Evolutionary conservation across 2,329 filamentous ascomycete species (phyloP), one percentile per base, ranked within the genome.

Genomic region (Fusarium sp.): DNA sequence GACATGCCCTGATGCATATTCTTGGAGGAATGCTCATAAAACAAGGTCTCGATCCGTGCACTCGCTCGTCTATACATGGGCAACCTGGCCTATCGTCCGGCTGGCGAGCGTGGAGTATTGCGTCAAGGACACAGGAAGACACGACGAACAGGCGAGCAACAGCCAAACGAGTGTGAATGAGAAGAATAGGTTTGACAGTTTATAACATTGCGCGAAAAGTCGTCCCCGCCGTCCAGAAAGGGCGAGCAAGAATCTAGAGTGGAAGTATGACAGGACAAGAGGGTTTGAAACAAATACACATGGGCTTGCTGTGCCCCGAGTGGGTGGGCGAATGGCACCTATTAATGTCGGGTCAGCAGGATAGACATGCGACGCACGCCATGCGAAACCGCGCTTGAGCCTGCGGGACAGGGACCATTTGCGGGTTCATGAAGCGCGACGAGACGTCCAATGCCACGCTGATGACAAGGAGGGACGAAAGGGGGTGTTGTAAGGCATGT

Each of bases 291-390:
- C 71, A 73, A 72, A 67, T 59, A 66, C 49, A 56, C 44, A 60
- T 59, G 57, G 56, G 56, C 54, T 69, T 70, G 57, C 48, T 57
- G 68, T 55, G 46, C 62, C 56, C 49, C 65, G 39, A 59, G 63
- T 59, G 71, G 59, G 69, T 65, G 71, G 71, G 64, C 64, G 67
- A 49, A 59, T 66, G 55, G 62, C 64, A 71, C 70, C 71, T 74
- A 73, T 74, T 74, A 74, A 74, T 73, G 70, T 67, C 62, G 43
- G 70, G 64, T 67, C 64, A 65, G 61, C 65, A 68, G 69, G 67
- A 62, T 67, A 59, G 61, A 71, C 62, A 69, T 70, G 65, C 69
- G 62, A 71, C 71, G 63, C 49, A 70, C 59, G 62, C 64, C 56
- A 64, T 62, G 55, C 59, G 55, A 68, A 67, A 58, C 60, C 60